Evolutionary conservation across 73 alveolate species (phyloP), one percentile per base, ranked within the genome.

Genomic region (Urostyla sp.): DNA sequence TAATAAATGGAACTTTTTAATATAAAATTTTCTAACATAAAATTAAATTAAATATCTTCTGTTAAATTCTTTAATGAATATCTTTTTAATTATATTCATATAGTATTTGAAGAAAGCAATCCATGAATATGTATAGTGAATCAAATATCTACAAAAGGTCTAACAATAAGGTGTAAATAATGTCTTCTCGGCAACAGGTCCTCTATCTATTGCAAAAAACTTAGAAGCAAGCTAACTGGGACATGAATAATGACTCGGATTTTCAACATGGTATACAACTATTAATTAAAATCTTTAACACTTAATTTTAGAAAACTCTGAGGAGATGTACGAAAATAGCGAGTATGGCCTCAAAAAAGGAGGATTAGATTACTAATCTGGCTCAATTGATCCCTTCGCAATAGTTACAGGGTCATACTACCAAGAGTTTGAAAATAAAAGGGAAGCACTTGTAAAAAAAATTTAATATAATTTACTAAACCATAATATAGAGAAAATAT

Each of bases 161-260:
- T 46, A 18, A 67, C 6, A 3, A 13, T 2, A 18, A 69, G 18
- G 83, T 80, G 11, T 40, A 16, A 6, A 69, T 63, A 2, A 80
- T 80, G 90, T 48, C 78, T 40, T 80, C 90, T 8, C 40, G 90
- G 45, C 59, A 80, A 40, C 53, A 80, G 45, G 90, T 80, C 23
- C 84, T 80, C 0, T 80, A 36, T 26, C 44, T 80, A 45, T 40
- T 80, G 43, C 77, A 80, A 61, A 67, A 80, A 50, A 80, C 90
- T 21, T 51, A 63, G 81, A 80, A 80, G 58, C 84, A 80, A 49
- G 90, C 90, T 16, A 74, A 80, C 77, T 80, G 90, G 90, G 90
- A 80, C 51, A 67, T 80, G 78, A 54, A 63, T 27, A 67, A 80
- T 57, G 75, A 67, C 67, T 46, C 73, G 8, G 79, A 63, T 45